Percentiles rank a stretch among this genome's conserved stretches.
Evolutionary conservation across 176 grass and related monocot species (phyloP).

Genomic region (Musa acuminata): DNA sequence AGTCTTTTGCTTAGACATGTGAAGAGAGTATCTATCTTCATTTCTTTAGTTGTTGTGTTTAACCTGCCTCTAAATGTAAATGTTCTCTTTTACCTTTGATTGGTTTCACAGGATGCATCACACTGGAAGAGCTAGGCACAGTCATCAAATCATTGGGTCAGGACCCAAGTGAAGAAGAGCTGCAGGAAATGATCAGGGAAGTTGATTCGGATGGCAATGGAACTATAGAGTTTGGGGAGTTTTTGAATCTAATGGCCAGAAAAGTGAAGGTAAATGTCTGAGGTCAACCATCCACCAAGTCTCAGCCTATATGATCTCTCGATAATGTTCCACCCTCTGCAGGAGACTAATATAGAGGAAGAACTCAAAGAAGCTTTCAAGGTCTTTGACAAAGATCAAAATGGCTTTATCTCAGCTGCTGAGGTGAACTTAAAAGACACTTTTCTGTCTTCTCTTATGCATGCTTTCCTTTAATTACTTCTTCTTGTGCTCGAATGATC

Average conservation of each 20-base stretch:
- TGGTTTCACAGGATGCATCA: slow-evolving; percentile 51
- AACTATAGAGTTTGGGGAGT: slow-evolving; percentile 70
- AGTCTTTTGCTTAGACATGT: no score
- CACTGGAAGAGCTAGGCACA: slow-evolving; percentile 44
- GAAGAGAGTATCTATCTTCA: no score
- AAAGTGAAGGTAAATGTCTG: slow-evolving; percentile 45
- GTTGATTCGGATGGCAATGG: slow-evolving; percentile 70
- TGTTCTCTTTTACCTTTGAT: slow-evolving; percentile 5
- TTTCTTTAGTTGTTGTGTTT: no score
- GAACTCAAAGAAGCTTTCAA: slow-evolving; percentile 75
- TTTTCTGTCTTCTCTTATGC: no score
- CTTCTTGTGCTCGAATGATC: no score
- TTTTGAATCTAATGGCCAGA: slow-evolving; percentile 41
- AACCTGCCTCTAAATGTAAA: not conserved
- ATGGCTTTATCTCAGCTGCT: slow-evolving; percentile 62
- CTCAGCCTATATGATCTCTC: not conserved
- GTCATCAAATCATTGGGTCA: slow-evolving; percentile 51
- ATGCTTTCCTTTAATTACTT: no score
- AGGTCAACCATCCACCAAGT: not conserved
- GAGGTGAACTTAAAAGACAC: slow-evolving; percentile 31
- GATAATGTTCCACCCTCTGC: not conserved
- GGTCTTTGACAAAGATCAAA: slow-evolving; percentile 68
- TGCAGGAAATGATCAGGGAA: slow-evolving; percentile 66
- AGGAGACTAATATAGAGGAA: slow-evolving; percentile 55
- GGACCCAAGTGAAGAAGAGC: slow-evolving; percentile 49